These are phyloP conservation scores for Fusarium sp. DNA, from an alignment of 2,329 filamentous ascomycete genomes.

Conservation along the genomic window DNA sequence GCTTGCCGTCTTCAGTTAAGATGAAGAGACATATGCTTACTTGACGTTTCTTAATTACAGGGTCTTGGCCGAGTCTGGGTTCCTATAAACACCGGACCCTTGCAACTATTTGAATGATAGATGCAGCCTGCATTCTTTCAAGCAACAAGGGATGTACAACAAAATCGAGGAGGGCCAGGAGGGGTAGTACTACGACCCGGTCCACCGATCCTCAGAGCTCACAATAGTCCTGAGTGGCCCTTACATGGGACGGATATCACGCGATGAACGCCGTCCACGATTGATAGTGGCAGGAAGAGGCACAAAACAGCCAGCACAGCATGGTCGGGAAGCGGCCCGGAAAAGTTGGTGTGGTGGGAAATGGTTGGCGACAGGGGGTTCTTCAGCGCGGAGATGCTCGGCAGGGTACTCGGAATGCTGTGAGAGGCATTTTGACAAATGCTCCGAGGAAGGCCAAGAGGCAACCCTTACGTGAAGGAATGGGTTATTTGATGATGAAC, in stretches of 20 bases:
- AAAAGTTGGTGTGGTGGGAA: conserved; percentile 24
- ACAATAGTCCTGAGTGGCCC: conserved; percentile 9
- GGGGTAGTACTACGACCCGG: conserved; percentile 6
- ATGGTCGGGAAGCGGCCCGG: conserved; percentile 22
- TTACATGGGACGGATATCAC: conserved; percentile 8
- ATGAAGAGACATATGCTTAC: conserved; percentile 35
- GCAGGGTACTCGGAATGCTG: conserved; percentile 6
- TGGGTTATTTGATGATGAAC: conserved; percentile 8
- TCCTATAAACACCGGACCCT: conserved; percentile 57
- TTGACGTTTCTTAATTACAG: conserved; percentile 50
- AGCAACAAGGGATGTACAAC: conserved; percentile 6
- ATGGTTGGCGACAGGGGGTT: conserved; percentile 13
- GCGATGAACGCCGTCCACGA: conserved; percentile 1
- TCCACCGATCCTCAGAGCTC: conserved; percentile 8
- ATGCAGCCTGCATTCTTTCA: conserved; percentile 13
- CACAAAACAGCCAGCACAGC: conserved; percentile 2
- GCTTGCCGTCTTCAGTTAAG: conserved; percentile 3
- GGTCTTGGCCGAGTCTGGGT: conserved; percentile 70
- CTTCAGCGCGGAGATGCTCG: conserved; percentile 14
- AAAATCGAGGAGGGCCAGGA: conserved; percentile 10
- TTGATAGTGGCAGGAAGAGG: conserved; percentile 9
- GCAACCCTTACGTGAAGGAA: neutral
- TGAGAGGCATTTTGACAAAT: conserved; percentile 6
- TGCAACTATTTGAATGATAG: conserved; percentile 18
- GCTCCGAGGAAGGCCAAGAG: neutral